Conservation (phyloP, 2,329 filamentous ascomycete genomes). For the Colletotrichum sublineola region DNA sequence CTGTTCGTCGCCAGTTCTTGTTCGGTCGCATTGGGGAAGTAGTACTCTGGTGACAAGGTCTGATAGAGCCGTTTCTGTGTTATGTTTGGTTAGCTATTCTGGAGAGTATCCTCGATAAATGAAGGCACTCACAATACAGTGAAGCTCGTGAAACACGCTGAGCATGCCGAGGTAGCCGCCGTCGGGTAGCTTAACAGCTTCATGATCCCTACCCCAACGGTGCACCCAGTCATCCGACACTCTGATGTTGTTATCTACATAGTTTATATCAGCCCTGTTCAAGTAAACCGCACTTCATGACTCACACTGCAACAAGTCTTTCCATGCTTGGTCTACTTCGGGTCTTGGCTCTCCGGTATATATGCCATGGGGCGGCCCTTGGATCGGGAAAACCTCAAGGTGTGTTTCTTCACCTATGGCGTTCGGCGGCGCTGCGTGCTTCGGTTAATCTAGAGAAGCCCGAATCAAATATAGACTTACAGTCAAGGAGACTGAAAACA, state of each 20-base stretch:
- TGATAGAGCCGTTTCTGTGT: conserved; percentile 38
- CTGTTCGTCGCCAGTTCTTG: conserved; percentile 30
- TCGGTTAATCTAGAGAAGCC: background rate
- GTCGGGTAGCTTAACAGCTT: conserved; percentile 38
- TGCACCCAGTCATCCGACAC: conserved; percentile 36
- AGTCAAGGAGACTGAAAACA: conserved; percentile 34
- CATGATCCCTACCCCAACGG: conserved; percentile 36
- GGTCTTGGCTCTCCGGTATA: conserved; percentile 37
- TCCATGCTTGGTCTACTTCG: conserved; percentile 39
- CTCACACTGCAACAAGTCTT: conserved; percentile 34
- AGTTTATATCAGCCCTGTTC: background rate
- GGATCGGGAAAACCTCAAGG: conserved; percentile 37
- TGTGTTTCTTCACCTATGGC: conserved; percentile 26
- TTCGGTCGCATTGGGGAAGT: conserved; percentile 36
- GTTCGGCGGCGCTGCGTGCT: conserved; percentile 20
- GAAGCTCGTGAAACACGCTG: conserved; percentile 39
- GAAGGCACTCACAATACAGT: conserved; percentile 28
- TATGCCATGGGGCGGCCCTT: conserved; percentile 37
- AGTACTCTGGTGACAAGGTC: conserved; percentile 35
- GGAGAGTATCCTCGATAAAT: background rate
- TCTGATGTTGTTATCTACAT: conserved; percentile 37
- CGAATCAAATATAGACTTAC: background rate
- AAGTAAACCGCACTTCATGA: no score
- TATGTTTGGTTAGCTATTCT: background rate
- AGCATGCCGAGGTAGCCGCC: conserved; percentile 41